Conservation (phyloP, 441 rosid species). For the Hura crepitans region DNA sequence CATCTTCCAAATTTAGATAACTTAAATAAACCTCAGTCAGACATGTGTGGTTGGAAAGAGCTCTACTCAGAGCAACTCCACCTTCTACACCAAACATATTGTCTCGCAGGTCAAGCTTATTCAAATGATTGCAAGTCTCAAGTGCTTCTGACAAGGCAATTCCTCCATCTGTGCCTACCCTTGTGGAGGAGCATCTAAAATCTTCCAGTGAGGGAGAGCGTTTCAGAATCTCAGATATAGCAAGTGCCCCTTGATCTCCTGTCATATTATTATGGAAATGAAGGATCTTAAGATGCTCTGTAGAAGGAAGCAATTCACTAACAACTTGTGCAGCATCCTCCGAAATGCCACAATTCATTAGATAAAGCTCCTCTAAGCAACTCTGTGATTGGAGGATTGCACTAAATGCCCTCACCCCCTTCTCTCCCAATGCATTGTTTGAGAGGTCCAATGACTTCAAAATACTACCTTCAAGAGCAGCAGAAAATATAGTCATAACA, state of each 20-base stretch:
- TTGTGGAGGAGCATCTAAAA: conserved; percentile 81
- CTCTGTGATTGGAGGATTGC: conserved; percentile 67
- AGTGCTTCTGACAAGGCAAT: conserved; percentile 73
- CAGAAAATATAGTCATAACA: conserved; percentile 71
- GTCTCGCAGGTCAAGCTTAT: conserved; percentile 83
- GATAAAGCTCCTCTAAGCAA: conserved; percentile 67
- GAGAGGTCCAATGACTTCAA: conserved; percentile 77
- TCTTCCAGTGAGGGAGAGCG: conserved; percentile 59
- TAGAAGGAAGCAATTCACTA: conserved; percentile 76
- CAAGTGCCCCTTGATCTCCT: conserved; percentile 77
- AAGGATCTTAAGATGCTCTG: conserved; percentile 65
- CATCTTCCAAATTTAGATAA: conserved; percentile 78
- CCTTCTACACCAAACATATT: conserved; percentile 82
- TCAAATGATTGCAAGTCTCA: conserved; percentile 47
- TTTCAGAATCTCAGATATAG: conserved; percentile 66
- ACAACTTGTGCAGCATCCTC: conserved; percentile 88
- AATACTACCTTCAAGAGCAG: conserved; percentile 62
- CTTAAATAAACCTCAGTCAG: conserved; percentile 73
- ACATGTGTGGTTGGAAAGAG: conserved; percentile 46
- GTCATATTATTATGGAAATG: conserved; percentile 94
- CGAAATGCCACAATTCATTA: conserved; percentile 88
- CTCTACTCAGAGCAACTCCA: conserved; percentile 73
- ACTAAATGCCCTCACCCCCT: conserved; percentile 86
- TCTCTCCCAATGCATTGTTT: conserved; percentile 91
- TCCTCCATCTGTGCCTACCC: conserved; percentile 77